phyloP scores from a whole-genome alignment of 2,329 filamentous ascomycete species.

The Helicocarpus griseus region DNA sequence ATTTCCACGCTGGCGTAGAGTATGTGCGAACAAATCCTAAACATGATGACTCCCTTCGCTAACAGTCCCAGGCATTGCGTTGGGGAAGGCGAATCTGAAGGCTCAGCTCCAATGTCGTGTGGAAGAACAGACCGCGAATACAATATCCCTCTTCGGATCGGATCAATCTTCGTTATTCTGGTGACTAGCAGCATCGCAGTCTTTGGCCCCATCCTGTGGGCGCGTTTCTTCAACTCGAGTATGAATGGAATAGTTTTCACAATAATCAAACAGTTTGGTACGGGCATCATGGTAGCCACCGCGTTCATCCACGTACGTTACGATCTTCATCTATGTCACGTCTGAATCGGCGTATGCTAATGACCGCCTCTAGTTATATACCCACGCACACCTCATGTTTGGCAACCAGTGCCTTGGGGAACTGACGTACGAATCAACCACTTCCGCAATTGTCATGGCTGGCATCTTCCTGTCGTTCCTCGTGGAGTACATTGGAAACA shows the following conservation, averaged over 20 bases:
- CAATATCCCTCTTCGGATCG: conserved; percentile 58
- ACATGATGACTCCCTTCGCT: neutral
- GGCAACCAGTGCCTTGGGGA: conserved; percentile 57
- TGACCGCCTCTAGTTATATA: conserved; percentile 50
- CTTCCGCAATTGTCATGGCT: conserved; percentile 62
- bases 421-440: conserved; percentile 58
- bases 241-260: conserved; percentile 45
- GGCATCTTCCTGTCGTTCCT: conserved; percentile 64
- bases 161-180: conserved; percentile 62
- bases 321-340: conserved; percentile 1
- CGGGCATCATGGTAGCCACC: conserved; percentile 62
- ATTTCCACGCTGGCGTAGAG: conserved; percentile 69
- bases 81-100: conserved; percentile 33
- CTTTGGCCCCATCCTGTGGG: conserved; percentile 56
- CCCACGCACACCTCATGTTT: conserved; percentile 65
- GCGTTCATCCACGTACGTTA: conserved; percentile 54
- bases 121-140: conserved; percentile 47
- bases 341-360: neutral
- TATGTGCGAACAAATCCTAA: conserved; percentile 32
- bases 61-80: conserved; percentile 42
- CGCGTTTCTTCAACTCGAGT: conserved; percentile 46
- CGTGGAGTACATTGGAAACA: conserved; percentile 57
- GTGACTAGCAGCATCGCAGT: conserved; percentile 59
- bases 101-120: conserved; percentile 32
- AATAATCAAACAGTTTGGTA: conserved; percentile 53